Evolutionary conservation across 768 basidiomycete species (phyloP).

Genomic region (Lentinula aciculospora): DNA sequence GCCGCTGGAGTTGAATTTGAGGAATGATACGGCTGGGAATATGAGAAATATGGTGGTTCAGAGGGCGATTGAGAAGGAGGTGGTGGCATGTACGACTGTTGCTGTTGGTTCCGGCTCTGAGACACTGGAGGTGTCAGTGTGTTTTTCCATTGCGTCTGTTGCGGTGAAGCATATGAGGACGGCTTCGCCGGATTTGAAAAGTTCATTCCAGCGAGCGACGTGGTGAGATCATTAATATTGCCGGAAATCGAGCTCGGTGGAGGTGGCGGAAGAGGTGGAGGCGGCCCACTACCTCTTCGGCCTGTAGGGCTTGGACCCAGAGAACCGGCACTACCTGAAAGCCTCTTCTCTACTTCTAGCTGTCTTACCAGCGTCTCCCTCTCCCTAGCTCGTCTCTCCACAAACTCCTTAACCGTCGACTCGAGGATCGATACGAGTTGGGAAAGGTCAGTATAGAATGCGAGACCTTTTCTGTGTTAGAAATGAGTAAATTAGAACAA

Average conservation of each 20-base stretch:
- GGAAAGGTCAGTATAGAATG: conserved; percentile 81
- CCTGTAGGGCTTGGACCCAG: not conserved
- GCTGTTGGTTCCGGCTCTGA: conserved; percentile 13
- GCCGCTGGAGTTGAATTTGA: conserved; percentile 19
- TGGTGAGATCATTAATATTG: conserved; percentile 30
- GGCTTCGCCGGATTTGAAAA: conserved; percentile 28
- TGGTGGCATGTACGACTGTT: conserved; percentile 10
- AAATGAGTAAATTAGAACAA: conserved; percentile 7
- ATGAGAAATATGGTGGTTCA: conserved; percentile 8
- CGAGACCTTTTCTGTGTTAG: conserved; percentile 67
- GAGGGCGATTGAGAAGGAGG: conserved; percentile 3
- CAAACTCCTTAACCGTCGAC: conserved; percentile 54
- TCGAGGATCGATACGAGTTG: conserved; percentile 56
- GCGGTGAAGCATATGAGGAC: conserved; percentile 19
- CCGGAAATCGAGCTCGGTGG: conserved; percentile 40
- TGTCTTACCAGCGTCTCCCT: conserved; percentile 62
- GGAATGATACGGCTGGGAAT: conserved; percentile 16
- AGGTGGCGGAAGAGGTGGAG: conserved; percentile 46
- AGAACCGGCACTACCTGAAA: conserved; percentile 20
- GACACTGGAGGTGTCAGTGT: not conserved
- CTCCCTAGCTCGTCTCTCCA: conserved; percentile 60
- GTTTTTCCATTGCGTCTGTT: conserved; percentile 8
- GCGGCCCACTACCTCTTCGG: conserved; percentile 22
- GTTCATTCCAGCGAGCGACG: conserved; percentile 54
- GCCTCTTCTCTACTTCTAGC: conserved; percentile 66